Evolutionary conservation across 108 stramenopile genomes (phyloP).

Genomic region (Conticribra weissflogii): DNA sequence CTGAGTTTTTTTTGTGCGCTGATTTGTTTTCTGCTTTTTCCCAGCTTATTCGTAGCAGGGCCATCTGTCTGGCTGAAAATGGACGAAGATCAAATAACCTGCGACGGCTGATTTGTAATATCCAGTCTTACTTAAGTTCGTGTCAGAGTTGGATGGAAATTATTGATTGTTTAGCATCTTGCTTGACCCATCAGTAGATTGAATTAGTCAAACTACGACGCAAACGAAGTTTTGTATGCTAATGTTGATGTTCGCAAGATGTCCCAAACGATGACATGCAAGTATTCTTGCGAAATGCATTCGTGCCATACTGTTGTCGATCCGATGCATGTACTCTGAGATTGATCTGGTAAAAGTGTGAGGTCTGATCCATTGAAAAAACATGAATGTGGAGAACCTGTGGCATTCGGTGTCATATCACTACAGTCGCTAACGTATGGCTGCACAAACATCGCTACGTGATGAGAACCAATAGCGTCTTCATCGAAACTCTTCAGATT

Average conservation of each 20-base stretch:
- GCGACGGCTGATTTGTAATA: too few relatives aligned
- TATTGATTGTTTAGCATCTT: too few relatives aligned
- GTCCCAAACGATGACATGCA: conserved; percentile 27
- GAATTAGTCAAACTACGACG: too few relatives aligned
- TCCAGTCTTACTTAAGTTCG: too few relatives aligned
- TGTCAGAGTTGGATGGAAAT: too few relatives aligned
- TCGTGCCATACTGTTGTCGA: conserved; percentile 19
- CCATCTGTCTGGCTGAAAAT: too few relatives aligned
- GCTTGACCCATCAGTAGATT: too few relatives aligned
- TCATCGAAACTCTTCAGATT: neutral
- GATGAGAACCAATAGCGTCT: conserved; percentile 16
- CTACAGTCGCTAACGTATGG: conserved; percentile 36
- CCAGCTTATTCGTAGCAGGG: too few relatives aligned
- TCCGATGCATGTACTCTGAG: neutral
- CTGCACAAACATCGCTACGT: conserved; percentile 39
- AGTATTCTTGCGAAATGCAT: conserved; percentile 9
- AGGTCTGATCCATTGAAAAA: conserved; percentile 36
- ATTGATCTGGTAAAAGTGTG: conserved; percentile 12
- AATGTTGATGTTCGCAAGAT: neutral
- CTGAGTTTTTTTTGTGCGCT: too few relatives aligned
- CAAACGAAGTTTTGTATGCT: neutral
- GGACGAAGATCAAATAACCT: too few relatives aligned
- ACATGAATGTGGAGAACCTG: conserved; percentile 26
- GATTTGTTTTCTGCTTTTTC: too few relatives aligned
- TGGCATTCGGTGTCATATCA: conserved; percentile 12